Conservation (phyloP, 1,139 yeast species). For the Pichia sp. region DNA sequence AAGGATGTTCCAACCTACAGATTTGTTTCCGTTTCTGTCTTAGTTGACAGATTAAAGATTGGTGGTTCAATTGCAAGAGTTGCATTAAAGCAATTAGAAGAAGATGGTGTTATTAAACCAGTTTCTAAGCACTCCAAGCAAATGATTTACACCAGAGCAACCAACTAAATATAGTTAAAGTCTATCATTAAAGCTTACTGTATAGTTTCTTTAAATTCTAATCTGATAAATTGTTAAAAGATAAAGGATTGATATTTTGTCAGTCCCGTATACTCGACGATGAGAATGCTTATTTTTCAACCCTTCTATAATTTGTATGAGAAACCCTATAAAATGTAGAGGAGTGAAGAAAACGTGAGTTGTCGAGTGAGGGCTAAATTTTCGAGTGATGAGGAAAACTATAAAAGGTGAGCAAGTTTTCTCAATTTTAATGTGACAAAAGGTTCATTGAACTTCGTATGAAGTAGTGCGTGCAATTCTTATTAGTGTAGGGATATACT, state of each 20-base stretch:
- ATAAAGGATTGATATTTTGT: too few relatives aligned
- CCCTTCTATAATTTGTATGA: too few relatives aligned
- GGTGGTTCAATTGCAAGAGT: constrained; percentile 99
- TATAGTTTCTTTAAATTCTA: constrained; percentile 10
- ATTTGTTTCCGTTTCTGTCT: constrained; percentile 94
- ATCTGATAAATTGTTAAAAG: constrained; percentile 1
- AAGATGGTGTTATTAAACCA: constrained; percentile 91
- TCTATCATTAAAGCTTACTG: constrained; percentile 24
- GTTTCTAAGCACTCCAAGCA: constrained; percentile 95
- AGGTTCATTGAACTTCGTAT: neutral
- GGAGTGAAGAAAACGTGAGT: neutral
- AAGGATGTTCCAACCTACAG: constrained; percentile 99
- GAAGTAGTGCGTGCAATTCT: neutral
- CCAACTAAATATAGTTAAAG: constrained; percentile 33
- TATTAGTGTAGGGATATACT: neutral
- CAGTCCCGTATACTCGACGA: neutral
- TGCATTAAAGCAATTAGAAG: constrained; percentile 94
- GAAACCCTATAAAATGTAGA: too few relatives aligned
- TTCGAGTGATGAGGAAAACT: neutral
- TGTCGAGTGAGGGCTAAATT: neutral
- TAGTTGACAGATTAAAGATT: constrained; percentile 98
- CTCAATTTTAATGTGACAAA: neutral
- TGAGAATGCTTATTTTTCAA: too few relatives aligned
- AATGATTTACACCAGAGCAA: constrained; percentile 88
- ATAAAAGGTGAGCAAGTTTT: neutral